Conservation (phyloP, 495 filamentous ascomycete genomes). For the Daldinia decipiens region DNA sequence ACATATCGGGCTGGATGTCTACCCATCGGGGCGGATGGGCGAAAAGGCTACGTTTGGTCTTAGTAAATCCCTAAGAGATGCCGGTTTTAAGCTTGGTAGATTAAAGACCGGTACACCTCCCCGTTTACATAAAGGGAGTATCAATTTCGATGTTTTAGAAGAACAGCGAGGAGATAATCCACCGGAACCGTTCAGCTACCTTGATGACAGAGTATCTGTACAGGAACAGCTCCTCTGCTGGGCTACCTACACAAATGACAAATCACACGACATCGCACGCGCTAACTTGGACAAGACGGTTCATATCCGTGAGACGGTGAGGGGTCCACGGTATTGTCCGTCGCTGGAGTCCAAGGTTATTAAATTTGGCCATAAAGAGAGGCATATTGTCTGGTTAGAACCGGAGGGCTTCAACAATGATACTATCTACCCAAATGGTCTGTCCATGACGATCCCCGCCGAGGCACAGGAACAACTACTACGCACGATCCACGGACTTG, state of each 20-base stretch:
- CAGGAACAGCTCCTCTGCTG: constrained; percentile 83
- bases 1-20: constrained; percentile 87
- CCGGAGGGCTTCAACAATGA: constrained; percentile 94
- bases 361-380: constrained; percentile 79
- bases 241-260: constrained; percentile 84
- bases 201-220: constrained; percentile 80
- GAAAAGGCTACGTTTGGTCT: constrained; percentile 94
- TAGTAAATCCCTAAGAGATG: constrained; percentile 88
- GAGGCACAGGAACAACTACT: constrained; percentile 86
- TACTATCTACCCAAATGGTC: constrained; percentile 94
- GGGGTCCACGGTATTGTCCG: constrained; percentile 93
- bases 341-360: constrained; percentile 96
- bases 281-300: constrained; percentile 90
- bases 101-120: constrained; percentile 97
- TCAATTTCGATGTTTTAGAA: constrained; percentile 78
- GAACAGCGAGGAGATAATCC: constrained; percentile 84
- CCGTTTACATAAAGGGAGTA: constrained; percentile 81
- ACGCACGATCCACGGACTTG: constrained; percentile 83
- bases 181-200: constrained; percentile 89
- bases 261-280: constrained; percentile 84
- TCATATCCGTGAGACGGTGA: constrained; percentile 95
- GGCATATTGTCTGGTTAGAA: constrained; percentile 94
- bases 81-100: constrained; percentile 90
- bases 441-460: constrained; percentile 94
- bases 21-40: constrained; percentile 89